Conservation (phyloP, 805 yeast species). For the Priceomyces fermenticarens region DNA sequence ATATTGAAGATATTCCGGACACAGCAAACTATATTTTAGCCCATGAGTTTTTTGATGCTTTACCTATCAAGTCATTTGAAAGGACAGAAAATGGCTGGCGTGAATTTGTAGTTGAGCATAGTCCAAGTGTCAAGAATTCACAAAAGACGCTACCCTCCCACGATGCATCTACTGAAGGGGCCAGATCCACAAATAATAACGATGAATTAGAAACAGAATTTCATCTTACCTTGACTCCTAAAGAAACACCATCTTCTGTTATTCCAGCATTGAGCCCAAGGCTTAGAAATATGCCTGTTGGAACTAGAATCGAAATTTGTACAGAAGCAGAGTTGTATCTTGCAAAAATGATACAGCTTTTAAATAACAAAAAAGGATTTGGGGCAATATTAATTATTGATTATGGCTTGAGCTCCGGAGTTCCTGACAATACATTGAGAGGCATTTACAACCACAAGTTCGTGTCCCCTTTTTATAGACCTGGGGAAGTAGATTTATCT, state of each 20-base stretch:
- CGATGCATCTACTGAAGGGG: constrained; percentile 7
- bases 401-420: constrained; percentile 61
- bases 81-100: constrained; percentile 72
- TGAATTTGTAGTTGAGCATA: constrained; percentile 66
- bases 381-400: constrained; percentile 78
- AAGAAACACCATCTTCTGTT: constrained; percentile 59
- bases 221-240: constrained; percentile 54
- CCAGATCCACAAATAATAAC: constrained; percentile 2
- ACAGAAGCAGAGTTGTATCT: constrained; percentile 67
- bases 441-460: constrained; percentile 72
- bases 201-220: constrained; percentile 37
- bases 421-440: constrained; percentile 71
- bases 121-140: constrained; percentile 32
- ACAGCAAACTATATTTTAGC: constrained; percentile 66
- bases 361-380: constrained; percentile 32
- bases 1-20: constrained; percentile 23
- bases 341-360: constrained; percentile 47
- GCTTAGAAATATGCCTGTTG: constrained; percentile 50
- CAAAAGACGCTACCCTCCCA: constrained; percentile 23
- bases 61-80: constrained; percentile 71
- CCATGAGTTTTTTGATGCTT: constrained; percentile 85
- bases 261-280: constrained; percentile 52
- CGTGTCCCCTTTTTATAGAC: constrained; percentile 70
- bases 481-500: constrained; percentile 79
- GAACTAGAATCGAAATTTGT: constrained; percentile 66